Evolutionary conservation across 2,329 filamentous ascomycete genomes (phyloP).

Genomic region (Colletotrichum lentis): DNA sequence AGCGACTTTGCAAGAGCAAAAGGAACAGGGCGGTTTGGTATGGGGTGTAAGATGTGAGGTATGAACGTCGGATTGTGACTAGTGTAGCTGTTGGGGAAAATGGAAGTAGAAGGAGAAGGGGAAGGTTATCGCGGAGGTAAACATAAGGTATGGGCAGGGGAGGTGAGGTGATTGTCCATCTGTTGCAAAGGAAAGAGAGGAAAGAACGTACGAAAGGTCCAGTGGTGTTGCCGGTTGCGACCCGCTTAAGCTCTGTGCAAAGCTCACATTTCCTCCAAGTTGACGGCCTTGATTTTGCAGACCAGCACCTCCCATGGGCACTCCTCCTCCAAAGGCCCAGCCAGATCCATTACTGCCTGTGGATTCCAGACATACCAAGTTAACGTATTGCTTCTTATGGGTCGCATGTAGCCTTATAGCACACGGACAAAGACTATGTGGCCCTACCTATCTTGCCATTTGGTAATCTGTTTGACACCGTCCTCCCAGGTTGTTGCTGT

Average conservation of each 20-base stretch:
- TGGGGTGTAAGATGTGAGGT: neutral
- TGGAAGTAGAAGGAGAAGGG: too few species aligned
- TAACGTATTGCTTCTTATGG: slow-evolving; percentile 38
- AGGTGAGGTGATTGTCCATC: neutral
- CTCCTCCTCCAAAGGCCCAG: slow-evolving; percentile 69
- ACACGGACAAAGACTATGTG: slow-evolving; percentile 12
- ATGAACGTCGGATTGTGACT: neutral
- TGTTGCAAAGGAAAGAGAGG: slow-evolving; percentile 20
- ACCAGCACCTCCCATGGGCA: slow-evolving; percentile 66
- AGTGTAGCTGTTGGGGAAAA: neutral
- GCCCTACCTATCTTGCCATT: slow-evolving; percentile 70
- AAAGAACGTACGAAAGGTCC: slow-evolving; percentile 69
- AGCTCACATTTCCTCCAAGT: slow-evolving; percentile 68
- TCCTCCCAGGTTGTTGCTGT: slow-evolving; percentile 57
- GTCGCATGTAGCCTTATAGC: slow-evolving; percentile 8
- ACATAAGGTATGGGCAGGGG: neutral
- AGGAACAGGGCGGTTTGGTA: neutral
- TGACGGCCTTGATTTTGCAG: slow-evolving; percentile 63
- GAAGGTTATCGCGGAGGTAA: neutral
- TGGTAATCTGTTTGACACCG: slow-evolving; percentile 66
- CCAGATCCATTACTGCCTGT: slow-evolving; percentile 61
- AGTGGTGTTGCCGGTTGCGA: slow-evolving; percentile 69
- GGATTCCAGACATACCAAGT: slow-evolving; percentile 39
- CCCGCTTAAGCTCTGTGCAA: slow-evolving; percentile 71
- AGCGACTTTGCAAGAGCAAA: neutral